A percentile compares a stretch with the other conserved stretches of the same genome.
phyloP scores from a whole-genome alignment of 306 rosid species.

The Pachyrhizus erosus region DNA sequence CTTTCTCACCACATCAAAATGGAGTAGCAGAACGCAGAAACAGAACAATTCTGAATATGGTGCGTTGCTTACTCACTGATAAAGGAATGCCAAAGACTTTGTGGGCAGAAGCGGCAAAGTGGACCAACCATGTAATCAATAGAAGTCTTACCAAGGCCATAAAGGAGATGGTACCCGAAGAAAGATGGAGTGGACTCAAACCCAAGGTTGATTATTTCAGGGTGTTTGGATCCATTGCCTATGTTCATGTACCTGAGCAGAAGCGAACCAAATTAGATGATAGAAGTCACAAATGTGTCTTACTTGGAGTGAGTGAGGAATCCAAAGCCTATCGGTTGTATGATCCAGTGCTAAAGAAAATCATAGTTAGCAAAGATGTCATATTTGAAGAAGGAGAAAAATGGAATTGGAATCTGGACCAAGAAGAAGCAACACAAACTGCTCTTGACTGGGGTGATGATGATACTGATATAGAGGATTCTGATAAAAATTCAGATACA shows the following conservation, averaged over 20 bases:
- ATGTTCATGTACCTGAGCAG: background rate
- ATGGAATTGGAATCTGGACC: background rate
- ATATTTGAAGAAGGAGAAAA: constrained; percentile 11
- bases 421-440: background rate
- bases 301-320: constrained; percentile 17
- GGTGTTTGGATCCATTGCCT: background rate
- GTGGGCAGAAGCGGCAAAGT: background rate
- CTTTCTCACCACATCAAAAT: background rate
- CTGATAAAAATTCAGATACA: background rate
- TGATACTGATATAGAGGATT: background rate
- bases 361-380: background rate
- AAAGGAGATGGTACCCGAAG: constrained; percentile 6
- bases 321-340: background rate
- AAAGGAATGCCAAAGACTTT: constrained; percentile 3
- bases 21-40: background rate
- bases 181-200: constrained; percentile 1
- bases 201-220: background rate
- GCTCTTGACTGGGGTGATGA: background rate
- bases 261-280: background rate
- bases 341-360: background rate
- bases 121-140: constrained; percentile 1
- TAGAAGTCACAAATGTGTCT: background rate
- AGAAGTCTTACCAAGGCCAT: background rate
- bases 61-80: background rate
- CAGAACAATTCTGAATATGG: background rate